A percentile compares a stretch with the other conserved stretches of the same genome.
phyloP scores from a whole-genome alignment of 2,329 filamentous ascomycete species.

The Aspergillus calidoustus region DNA sequence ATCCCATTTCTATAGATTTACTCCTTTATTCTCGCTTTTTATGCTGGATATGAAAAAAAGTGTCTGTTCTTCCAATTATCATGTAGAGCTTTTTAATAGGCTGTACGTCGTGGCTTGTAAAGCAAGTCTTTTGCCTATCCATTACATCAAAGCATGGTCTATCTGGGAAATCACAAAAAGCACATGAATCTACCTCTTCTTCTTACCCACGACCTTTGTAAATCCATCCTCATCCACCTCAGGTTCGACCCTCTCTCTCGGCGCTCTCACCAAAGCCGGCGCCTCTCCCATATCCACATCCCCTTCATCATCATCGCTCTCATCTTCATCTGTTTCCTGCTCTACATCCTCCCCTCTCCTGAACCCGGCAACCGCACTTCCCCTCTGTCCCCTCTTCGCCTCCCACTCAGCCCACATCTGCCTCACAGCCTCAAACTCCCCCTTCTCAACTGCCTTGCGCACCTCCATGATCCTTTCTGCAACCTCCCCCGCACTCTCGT shows the following conservation, averaged over 20 bases:
- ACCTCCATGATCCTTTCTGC: slow-evolving; percentile 74
- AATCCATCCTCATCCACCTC: slow-evolving; percentile 83
- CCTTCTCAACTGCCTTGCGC: slow-evolving; percentile 66
- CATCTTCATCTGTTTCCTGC: slow-evolving; percentile 62
- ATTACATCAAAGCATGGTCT: slow-evolving; percentile 19
- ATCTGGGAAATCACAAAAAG: slow-evolving; percentile 16
- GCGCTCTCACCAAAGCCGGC: slow-evolving; percentile 60
- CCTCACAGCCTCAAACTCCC: slow-evolving; percentile 68
- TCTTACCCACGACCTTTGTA: slow-evolving; percentile 73
- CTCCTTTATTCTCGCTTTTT: slow-evolving; percentile 22
- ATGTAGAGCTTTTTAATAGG: background rate
- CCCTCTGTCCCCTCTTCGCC: slow-evolving; percentile 43
- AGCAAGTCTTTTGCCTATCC: background rate
- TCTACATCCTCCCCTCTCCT: slow-evolving; percentile 55
- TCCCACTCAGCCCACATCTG: slow-evolving; percentile 58
- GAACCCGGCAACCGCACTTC: slow-evolving; percentile 38
- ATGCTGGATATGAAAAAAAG: slow-evolving; percentile 27
- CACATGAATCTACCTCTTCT: slow-evolving; percentile 53
- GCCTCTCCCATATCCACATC: slow-evolving; percentile 72
- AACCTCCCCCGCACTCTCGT: slow-evolving; percentile 78
- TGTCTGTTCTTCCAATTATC: slow-evolving; percentile 17
- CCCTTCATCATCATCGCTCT: slow-evolving; percentile 60
- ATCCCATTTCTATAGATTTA: slow-evolving; percentile 32
- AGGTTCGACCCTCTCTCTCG: slow-evolving; percentile 68
- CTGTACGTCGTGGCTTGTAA: slow-evolving; percentile 9